Percentiles rank a stretch among this genome's conserved stretches.
These are phyloP conservation scores for Dacryopinax primogenitus DNA, from an alignment of 768 basidiomycete species.

Conservation along the genomic window DNA sequence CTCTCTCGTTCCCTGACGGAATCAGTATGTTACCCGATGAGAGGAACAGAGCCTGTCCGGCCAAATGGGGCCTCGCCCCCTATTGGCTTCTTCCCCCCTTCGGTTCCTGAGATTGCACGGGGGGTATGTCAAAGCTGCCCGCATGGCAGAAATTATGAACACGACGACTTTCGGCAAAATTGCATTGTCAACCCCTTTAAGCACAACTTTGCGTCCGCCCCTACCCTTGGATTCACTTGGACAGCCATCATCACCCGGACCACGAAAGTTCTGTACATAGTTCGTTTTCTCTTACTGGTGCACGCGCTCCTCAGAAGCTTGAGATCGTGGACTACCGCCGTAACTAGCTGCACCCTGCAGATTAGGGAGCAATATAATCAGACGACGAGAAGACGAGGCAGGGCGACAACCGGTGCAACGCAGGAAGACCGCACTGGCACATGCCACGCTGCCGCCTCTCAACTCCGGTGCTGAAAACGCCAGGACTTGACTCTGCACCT, in stretches of 20 bases:
- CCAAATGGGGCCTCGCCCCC: constrained; percentile 6
- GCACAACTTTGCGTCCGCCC: background rate
- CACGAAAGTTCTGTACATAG: background rate
- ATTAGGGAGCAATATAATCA: background rate
- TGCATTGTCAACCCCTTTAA: constrained; percentile 7
- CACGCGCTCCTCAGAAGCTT: background rate
- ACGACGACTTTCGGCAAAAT: background rate
- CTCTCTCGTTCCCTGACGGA: constrained; percentile 8
- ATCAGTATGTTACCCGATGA: background rate
- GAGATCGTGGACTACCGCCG: background rate
- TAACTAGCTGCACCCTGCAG: background rate
- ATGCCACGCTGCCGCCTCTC: constrained; percentile 5
- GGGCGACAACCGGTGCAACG: constrained; percentile 1
- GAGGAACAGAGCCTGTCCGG: background rate
- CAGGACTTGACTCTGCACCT: background rate
- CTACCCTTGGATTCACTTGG: background rate
- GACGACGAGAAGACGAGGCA: background rate
- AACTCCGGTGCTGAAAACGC: background rate
- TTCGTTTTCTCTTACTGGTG: constrained; percentile 1
- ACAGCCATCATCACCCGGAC: background rate
- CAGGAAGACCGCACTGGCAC: background rate
- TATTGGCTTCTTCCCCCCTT: background rate
- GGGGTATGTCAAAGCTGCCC: background rate
- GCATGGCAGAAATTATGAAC: constrained; percentile 4
- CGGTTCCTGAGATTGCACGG: constrained; percentile 7